Percentiles rank a stretch among this genome's conserved stretches.
phyloP scores from a whole-genome alignment of 805 yeast genomes.

The Cyberlindnera xishuangbannaensis region DNA sequence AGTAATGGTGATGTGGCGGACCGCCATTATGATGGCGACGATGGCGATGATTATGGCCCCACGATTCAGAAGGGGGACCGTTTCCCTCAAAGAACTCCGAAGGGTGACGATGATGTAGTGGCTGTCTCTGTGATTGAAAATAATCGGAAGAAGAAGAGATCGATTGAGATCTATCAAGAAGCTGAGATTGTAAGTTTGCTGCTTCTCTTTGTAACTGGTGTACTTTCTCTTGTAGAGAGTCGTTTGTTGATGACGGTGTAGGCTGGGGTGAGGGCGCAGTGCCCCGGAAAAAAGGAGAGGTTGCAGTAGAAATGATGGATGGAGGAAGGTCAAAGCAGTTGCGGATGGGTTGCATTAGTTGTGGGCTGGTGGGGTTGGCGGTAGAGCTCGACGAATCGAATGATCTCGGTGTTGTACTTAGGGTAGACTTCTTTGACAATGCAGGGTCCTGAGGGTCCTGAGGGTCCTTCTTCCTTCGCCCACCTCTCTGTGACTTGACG shows the following conservation, averaged over 20 bases:
- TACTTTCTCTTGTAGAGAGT: constrained; percentile 18
- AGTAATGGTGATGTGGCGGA: constrained; percentile 2
- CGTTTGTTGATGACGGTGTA: constrained; percentile 2
- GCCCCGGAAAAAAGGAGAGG: constrained; percentile 13
- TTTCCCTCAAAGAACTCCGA: too few species aligned
- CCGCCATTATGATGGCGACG: too few species aligned
- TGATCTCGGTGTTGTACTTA: constrained; percentile 1
- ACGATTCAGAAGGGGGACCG: too few species aligned
- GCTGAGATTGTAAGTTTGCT: constrained; percentile 19
- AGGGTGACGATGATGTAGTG: too few species aligned
- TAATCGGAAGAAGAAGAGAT: too few species aligned
- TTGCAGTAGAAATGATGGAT: constrained; percentile 7
- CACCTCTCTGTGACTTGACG: constrained; percentile 54
- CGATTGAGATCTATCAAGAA: too few species aligned
- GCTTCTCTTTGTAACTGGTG: constrained; percentile 21
- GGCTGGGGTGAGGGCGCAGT: constrained; percentile 4
- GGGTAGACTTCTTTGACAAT: too few species aligned
- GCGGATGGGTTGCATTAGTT: constrained; percentile 2
- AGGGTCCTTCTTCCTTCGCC: constrained; percentile 33
- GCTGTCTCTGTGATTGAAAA: too few species aligned
- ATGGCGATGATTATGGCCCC: constrained; percentile 3
- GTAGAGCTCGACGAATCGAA: neutral
- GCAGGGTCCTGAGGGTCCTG: too few species aligned
- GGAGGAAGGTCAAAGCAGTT: constrained; percentile 5
- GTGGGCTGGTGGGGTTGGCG: too few species aligned